Evolutionary conservation across 2,329 filamentous ascomycete genomes (phyloP).

Genomic region (Beauveria australis): DNA sequence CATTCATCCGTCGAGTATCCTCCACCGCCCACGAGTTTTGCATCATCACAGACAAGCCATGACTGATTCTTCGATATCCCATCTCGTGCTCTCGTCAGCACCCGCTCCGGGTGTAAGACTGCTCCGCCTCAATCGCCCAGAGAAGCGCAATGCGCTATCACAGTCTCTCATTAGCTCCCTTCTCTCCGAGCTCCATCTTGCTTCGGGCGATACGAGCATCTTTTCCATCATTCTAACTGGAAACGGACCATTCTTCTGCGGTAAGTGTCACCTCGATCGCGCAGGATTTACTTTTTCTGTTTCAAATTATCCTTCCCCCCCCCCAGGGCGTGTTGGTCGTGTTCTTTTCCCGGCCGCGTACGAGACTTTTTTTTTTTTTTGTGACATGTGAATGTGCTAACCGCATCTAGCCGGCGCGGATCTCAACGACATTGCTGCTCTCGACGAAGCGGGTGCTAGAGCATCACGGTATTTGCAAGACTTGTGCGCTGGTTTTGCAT

Average conservation of each 20-base stretch:
- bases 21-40: neutral
- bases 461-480: constrained; percentile 19
- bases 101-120: constrained; percentile 31
- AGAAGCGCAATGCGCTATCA: constrained; percentile 50
- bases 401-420: constrained; percentile 24
- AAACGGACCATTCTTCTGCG: constrained; percentile 23
- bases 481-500: constrained; percentile 16
- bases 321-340: too few species aligned
- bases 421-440: constrained; percentile 26
- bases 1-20: neutral
- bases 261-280: constrained; percentile 16
- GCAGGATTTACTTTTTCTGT: too few species aligned
- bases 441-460: constrained; percentile 21
- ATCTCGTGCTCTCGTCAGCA: constrained; percentile 16
- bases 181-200: constrained; percentile 17
- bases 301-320: too few species aligned
- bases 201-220: constrained; percentile 17
- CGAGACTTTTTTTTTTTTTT: too few species aligned
- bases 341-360: too few species aligned
- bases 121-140: constrained; percentile 41
- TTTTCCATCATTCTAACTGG: constrained; percentile 27
- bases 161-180: constrained; percentile 37
- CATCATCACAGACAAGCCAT: neutral
- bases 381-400: neutral
- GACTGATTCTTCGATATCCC: neutral